Evolutionary conservation across 1,284 basidiomycete species (phyloP).

Genomic region (Lentinus polychrous): DNA sequence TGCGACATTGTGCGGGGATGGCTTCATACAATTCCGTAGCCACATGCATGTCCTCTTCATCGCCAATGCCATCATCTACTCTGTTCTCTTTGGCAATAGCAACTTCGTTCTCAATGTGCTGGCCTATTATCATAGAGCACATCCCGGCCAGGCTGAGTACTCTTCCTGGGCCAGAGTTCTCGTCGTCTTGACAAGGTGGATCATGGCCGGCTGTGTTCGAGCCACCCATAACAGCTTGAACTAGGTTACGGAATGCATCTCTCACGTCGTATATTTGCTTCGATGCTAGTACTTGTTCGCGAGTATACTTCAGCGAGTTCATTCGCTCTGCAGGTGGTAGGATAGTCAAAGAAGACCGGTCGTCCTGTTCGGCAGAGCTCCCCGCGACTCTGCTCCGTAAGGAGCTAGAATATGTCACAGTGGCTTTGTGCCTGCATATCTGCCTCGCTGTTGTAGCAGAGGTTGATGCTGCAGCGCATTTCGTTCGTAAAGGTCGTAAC

Average conservation of each 20-base stretch:
- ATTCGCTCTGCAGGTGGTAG: slow-evolving; percentile 31
- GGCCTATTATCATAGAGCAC: slow-evolving; percentile 43
- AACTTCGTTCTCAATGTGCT: slow-evolving; percentile 33
- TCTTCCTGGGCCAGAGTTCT: slow-evolving; percentile 12
- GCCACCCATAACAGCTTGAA: slow-evolving; percentile 25
- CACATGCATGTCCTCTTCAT: slow-evolving; percentile 25
- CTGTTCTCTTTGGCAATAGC: slow-evolving; percentile 20
- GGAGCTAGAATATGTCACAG: slow-evolving; percentile 20
- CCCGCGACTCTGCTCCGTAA: slow-evolving; percentile 1
- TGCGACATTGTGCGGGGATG: slow-evolving; percentile 41
- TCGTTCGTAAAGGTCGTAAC: slow-evolving; percentile 46
- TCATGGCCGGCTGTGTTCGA: not conserved
- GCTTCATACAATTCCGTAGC: slow-evolving; percentile 41
- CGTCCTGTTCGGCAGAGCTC: slow-evolving; percentile 11
- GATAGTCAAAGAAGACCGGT: slow-evolving; percentile 30
- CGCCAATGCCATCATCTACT: slow-evolving; percentile 15
- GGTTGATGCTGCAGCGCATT: slow-evolving; percentile 36
- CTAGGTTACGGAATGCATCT: slow-evolving; percentile 46
- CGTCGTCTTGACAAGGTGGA: not conserved
- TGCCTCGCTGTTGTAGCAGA: slow-evolving; percentile 15
- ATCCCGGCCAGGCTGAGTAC: slow-evolving; percentile 36
- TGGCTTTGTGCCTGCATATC: slow-evolving; percentile 11
- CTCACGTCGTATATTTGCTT: slow-evolving; percentile 43
- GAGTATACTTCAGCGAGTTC: slow-evolving; percentile 21
- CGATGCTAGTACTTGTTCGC: slow-evolving; percentile 36